Percentiles rank a stretch among this genome's conserved stretches.
Conservation (phyloP, 208 protist species). For the Entamoeba dispar region DNA sequence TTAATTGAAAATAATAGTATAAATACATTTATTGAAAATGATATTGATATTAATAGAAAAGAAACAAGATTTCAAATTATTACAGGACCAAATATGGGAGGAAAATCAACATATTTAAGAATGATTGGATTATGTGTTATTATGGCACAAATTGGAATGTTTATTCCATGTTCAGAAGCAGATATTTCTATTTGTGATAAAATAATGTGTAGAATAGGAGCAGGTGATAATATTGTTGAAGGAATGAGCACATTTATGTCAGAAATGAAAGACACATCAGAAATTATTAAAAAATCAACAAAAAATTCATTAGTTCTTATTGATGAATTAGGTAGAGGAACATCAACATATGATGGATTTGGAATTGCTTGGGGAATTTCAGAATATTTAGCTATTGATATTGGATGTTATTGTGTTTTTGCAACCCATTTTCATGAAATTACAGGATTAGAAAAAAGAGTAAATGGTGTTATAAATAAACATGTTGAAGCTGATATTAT, state of each 20-base stretch:
- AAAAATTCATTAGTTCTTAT: conserved; percentile 62
- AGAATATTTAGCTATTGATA: conserved; percentile 39
- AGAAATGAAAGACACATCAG: conserved; percentile 76
- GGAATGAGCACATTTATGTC: conserved; percentile 72
- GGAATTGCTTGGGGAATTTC: conserved; percentile 65
- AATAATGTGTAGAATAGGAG: conserved; percentile 69
- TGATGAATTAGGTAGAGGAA: conserved; percentile 79
- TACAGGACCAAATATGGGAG: neutral
- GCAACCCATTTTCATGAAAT: conserved; percentile 69
- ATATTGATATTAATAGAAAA: neutral
- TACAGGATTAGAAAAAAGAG: conserved; percentile 21
- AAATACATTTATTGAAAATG: neutral
- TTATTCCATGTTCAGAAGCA: neutral
- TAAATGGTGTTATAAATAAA: neutral
- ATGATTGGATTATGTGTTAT: neutral
- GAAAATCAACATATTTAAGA: neutral
- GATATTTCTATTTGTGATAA: neutral
- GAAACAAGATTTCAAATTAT: neutral
- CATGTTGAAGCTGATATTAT: neutral
- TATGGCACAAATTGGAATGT: neutral
- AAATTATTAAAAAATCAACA: conserved; percentile 56
- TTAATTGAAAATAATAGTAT: neutral
- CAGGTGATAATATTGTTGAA: conserved; percentile 59
- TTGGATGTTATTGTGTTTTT: conserved; percentile 53
- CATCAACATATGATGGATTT: conserved; percentile 67